Percentiles rank a stretch among this genome's conserved stretches.
phyloP scores from a whole-genome alignment of 495 filamentous ascomycete genomes.

The Penicillium manginii region DNA sequence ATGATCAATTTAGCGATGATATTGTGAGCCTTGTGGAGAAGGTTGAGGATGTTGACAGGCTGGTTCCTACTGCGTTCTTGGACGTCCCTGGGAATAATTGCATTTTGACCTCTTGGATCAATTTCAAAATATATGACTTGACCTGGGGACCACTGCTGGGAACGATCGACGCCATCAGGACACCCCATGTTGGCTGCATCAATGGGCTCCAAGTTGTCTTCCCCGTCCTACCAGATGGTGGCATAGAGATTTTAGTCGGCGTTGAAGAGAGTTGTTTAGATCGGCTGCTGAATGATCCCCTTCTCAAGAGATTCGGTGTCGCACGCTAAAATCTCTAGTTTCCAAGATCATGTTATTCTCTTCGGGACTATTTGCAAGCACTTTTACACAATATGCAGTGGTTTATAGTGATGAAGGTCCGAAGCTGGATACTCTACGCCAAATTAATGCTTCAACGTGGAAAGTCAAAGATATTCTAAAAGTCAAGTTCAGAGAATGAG shows the following conservation, averaged over 20 bases:
- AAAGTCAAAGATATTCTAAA: too few species aligned
- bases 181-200: conserved; percentile 35
- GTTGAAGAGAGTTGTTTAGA: conserved; percentile 33
- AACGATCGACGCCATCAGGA: conserved; percentile 34
- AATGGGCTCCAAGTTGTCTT: conserved; percentile 42
- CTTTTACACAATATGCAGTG: too few species aligned
- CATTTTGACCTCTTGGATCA: conserved; percentile 36
- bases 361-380: too few species aligned
- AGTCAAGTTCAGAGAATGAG: too few species aligned
- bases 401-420: too few species aligned
- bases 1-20: conserved; percentile 28
- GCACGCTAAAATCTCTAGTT: conserved; percentile 6
- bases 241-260: conserved; percentile 40
- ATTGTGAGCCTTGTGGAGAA: conserved; percentile 27
- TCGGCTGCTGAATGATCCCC: conserved; percentile 30
- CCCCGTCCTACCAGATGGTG: conserved; percentile 36
- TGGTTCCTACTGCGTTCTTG: conserved; percentile 36
- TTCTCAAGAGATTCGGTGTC: conserved; percentile 32
- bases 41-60: conserved; percentile 30
- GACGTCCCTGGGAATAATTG: conserved; percentile 40
- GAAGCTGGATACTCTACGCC: too few species aligned
- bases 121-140: conserved; percentile 34
- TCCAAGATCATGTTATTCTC: too few species aligned
- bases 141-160: conserved; percentile 41
- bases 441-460: too few species aligned